Evolutionary conservation across 306 rosid species (phyloP), one percentile per base, ranked within the genome.

Genomic region (Fragaria nilgerrensis): DNA sequence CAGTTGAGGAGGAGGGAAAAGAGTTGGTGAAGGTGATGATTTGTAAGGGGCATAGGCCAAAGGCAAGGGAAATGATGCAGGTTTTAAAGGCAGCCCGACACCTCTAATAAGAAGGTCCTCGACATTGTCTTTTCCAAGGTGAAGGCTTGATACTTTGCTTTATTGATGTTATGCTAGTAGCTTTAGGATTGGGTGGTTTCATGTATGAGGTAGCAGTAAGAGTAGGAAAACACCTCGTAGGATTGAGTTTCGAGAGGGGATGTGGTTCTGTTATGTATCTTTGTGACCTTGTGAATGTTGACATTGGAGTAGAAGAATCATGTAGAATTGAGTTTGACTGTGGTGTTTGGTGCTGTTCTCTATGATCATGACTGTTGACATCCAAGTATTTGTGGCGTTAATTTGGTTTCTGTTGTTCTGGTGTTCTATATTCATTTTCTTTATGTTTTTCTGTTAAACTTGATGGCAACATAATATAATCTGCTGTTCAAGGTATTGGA

Each of bases 51-150:
- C 85, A 85, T 75, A 83, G 73, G 25, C 89, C 92, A 11, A 85
- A 86, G 15, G 86, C 86, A 87, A 85, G 79, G 84, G 94, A 85
- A 77, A 90, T 86, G 12, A 70, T 76, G 53, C 86, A 89, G 81
- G 85, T 73, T 86, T 74, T 86, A 0, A 67, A 63, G 71, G 43
- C 19, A 85, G 78, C 64, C 65, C 65, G 12, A 59, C 34, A 23
- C 17, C 34, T 22, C 5, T 59, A 1, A 59, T 25, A 22, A 59
- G 65, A 59, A 25, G 36, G 36, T 59, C 65, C 5, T 59, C 5
- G 13, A 59, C 34, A 59, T 59, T 12, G 36, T 25, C 36, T 4
- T 59, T 10, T 59, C 65, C 34, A 59, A 23, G 36, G 13, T 59
- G 65, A 59, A 9, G 65, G 34, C 15, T 15, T 59, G 34, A 59